phyloP scores from a whole-genome alignment of 2,329 filamentous ascomycete genomes.

The Diaporthe vexans region DNA sequence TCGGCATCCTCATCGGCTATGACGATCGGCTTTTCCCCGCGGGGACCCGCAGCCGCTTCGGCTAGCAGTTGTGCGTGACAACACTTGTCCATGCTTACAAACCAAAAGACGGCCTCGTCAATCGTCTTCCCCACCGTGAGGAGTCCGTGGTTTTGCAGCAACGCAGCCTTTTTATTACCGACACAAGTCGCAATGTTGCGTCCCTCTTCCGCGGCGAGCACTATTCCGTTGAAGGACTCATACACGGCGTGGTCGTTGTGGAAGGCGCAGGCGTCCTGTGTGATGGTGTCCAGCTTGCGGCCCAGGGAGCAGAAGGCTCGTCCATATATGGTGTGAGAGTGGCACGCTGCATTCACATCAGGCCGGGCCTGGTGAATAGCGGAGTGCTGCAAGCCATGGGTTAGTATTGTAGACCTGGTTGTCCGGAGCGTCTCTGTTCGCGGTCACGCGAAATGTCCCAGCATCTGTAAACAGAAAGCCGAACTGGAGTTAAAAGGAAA shows the following conservation, averaged over 20 bases:
- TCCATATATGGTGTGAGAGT: conserved; percentile 68
- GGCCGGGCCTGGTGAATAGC: conserved; percentile 68
- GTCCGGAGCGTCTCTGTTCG: conserved; percentile 17
- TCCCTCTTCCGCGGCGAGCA: conserved; percentile 66
- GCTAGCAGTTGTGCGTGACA: conserved; percentile 65
- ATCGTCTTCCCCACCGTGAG: conserved; percentile 64
- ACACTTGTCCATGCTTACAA: conserved; percentile 64
- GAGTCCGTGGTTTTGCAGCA: conserved; percentile 69
- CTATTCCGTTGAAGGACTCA: conserved; percentile 58
- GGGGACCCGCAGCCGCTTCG: conserved; percentile 71
- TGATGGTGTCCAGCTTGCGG: conserved; percentile 74
- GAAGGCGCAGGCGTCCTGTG: conserved; percentile 73
- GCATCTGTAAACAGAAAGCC: background rate
- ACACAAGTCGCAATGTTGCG: conserved; percentile 61
- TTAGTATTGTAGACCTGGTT: conserved; percentile 42
- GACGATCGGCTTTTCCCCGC: conserved; percentile 75
- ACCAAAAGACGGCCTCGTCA: conserved; percentile 68
- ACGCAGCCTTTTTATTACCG: conserved; percentile 63
- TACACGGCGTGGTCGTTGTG: conserved; percentile 64
- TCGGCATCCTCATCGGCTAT: conserved; percentile 77
- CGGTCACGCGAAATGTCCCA: background rate
- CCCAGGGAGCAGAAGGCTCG: conserved; percentile 73
- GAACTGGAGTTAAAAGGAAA: background rate
- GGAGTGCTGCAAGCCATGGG: conserved; percentile 46
- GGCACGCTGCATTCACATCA: conserved; percentile 67